Percentiles rank a stretch among this genome's conserved stretches.
phyloP scores from a whole-genome alignment of 2,329 filamentous ascomycete genomes.

The Fusarium falciforme region DNA sequence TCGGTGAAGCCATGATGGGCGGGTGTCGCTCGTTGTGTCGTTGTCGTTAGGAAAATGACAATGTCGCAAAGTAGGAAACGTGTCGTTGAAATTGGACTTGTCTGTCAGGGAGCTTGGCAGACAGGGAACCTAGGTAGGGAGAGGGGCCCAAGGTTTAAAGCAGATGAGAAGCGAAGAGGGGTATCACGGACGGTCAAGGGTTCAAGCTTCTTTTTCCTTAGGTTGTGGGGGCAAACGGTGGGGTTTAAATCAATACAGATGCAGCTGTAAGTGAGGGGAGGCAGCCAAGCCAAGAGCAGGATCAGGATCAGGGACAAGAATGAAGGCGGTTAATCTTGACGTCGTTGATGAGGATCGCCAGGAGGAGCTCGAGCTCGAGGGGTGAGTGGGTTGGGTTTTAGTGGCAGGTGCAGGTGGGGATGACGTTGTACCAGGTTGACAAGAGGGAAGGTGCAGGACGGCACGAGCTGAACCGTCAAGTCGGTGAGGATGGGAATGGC shows the following conservation, averaged over 20 bases:
- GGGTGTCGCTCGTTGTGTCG: background rate
- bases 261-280: background rate
- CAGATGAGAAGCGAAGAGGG: slow-evolving; percentile 26
- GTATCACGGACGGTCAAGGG: slow-evolving; percentile 32
- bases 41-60: background rate
- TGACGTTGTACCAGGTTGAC: slow-evolving; percentile 24
- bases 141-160: slow-evolving; percentile 2
- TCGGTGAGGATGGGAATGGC: slow-evolving; percentile 6
- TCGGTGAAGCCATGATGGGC: slow-evolving; percentile 47
- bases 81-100: slow-evolving; percentile 25
- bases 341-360: slow-evolving; percentile 33
- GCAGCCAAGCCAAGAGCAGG: background rate
- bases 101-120: slow-evolving; percentile 31
- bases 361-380: slow-evolving; percentile 17
- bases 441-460: slow-evolving; percentile 23
- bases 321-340: slow-evolving; percentile 22
- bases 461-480: slow-evolving; percentile 15
- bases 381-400: background rate
- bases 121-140: slow-evolving; percentile 21
- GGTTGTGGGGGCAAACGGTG: slow-evolving; percentile 4
- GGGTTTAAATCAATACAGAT: background rate
- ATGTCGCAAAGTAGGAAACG: slow-evolving; percentile 17
- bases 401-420: background rate
- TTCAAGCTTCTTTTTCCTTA: slow-evolving; percentile 30
- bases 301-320: background rate